These are phyloP conservation scores for Podospora australis DNA, from an alignment of 495 filamentous ascomycete genomes.

Conservation along the genomic window DNA sequence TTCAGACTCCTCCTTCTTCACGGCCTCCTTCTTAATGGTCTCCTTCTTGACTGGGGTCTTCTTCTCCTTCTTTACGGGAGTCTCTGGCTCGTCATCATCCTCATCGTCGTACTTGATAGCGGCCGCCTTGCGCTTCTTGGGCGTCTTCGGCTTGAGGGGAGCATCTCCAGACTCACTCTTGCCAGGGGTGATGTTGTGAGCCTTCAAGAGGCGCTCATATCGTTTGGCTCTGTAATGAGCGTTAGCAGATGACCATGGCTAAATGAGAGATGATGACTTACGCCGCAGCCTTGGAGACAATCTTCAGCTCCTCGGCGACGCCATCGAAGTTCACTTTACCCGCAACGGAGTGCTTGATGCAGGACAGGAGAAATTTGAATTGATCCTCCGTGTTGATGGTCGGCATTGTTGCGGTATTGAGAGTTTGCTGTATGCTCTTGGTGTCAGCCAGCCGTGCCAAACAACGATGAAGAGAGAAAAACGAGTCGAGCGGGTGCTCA, in stretches of 20 bases:
- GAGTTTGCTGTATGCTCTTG: too few relatives aligned
- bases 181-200: slow-evolving; percentile 37
- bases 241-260: neutral
- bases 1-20: too few relatives aligned
- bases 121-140: neutral
- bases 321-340: slow-evolving; percentile 57
- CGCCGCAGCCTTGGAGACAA: slow-evolving; percentile 60
- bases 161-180: neutral
- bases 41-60: slow-evolving; percentile 6
- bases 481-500: too few relatives aligned
- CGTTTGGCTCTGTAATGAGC: slow-evolving; percentile 48
- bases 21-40: too few relatives aligned
- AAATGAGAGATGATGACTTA: slow-evolving; percentile 38
- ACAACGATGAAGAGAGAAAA: too few relatives aligned
- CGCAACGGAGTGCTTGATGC: slow-evolving; percentile 50
- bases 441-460: too few relatives aligned
- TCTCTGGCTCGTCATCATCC: too few relatives aligned
- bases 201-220: slow-evolving; percentile 58
- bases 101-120: slow-evolving; percentile 10
- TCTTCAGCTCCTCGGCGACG: slow-evolving; percentile 57
- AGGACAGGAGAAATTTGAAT: slow-evolving; percentile 57
- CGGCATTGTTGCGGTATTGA: slow-evolving; percentile 37
- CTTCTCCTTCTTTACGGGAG: neutral
- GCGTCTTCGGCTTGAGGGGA: neutral
- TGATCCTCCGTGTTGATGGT: slow-evolving; percentile 46